A percentile compares a stretch with the other conserved stretches of the same genome.
phyloP scores from a whole-genome alignment of 306 rosid genomes.

The Cucurbita moschata region DNA sequence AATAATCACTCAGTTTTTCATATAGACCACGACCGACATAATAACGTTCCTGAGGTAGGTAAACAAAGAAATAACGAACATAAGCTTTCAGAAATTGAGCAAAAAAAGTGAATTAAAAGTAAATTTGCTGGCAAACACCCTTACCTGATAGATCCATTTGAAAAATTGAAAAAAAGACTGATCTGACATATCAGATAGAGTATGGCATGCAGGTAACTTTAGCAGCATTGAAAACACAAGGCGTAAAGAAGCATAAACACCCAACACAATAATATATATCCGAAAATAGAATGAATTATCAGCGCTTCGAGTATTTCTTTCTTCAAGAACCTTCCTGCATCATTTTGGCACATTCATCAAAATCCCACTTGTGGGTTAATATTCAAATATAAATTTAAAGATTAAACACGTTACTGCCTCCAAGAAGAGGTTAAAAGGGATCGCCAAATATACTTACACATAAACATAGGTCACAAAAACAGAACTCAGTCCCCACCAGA shows the following conservation, averaged over 20 bases:
- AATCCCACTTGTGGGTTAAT: not conserved
- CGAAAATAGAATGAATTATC: conserved; percentile 77
- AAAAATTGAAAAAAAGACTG: conserved; percentile 90
- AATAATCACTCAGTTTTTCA: conserved; percentile 71
- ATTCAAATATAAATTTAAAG: not conserved
- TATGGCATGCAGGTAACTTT: conserved; percentile 77
- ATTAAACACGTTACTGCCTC: not conserved
- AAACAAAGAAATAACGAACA: conserved; percentile 9
- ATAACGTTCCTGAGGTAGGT: conserved; percentile 66
- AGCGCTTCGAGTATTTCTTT: conserved; percentile 42
- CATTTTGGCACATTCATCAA: conserved; percentile 2
- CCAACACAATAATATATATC: conserved; percentile 76
- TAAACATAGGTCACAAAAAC: conserved; percentile 55
- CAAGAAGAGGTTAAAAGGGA: not conserved
- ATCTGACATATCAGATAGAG: conserved; percentile 76
- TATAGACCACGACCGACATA: conserved; percentile 92
- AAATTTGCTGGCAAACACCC: not conserved
- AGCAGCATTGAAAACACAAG: conserved; percentile 44
- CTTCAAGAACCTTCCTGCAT: conserved; percentile 88
- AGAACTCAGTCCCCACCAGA: conserved; percentile 84
- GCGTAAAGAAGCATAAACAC: conserved; percentile 65
- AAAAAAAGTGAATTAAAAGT: not conserved
- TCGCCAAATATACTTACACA: conserved; percentile 34
- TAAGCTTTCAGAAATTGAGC: not conserved
- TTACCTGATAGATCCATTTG: conserved; percentile 92